These are phyloP conservation scores for Rheum nobile DNA, from an alignment of 148 eudicot species.

Conservation along the genomic window DNA sequence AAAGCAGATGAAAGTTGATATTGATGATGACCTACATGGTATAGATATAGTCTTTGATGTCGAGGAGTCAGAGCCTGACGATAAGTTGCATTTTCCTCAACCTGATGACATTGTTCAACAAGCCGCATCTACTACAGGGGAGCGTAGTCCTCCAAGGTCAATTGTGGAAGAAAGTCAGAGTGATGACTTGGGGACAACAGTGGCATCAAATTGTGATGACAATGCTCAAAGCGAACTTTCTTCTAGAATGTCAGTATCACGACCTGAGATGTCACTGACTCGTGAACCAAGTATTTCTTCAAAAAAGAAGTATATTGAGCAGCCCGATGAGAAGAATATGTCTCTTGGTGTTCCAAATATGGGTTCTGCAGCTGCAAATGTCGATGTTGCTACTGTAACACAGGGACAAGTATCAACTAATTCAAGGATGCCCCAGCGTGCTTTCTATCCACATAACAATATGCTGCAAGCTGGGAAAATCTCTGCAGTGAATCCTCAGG, in stretches of 20 bases:
- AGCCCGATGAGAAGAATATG: constrained; percentile 35
- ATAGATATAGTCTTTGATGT: constrained; percentile 93
- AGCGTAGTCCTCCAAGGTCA: constrained; percentile 70
- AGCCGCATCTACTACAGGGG: constrained; percentile 36
- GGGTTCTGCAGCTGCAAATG: constrained; percentile 23
- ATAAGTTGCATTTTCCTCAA: constrained; percentile 83
- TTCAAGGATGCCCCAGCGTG: constrained; percentile 31
- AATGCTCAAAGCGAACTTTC: constrained; percentile 66
- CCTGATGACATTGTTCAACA: constrained; percentile 56
- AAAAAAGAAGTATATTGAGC: constrained; percentile 45
- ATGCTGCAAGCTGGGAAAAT: constrained; percentile 31
- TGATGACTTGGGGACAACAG: constrained; percentile 50
- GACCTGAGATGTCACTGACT: constrained; percentile 47
- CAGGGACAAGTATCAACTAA: constrained; percentile 26
- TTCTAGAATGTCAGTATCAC: constrained; percentile 68
- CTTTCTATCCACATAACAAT: constrained; percentile 28
- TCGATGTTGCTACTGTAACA: constrained; percentile 21
- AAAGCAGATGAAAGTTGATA: constrained; percentile 61
- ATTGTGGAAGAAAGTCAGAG: constrained; percentile 83
- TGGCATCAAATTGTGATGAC: constrained; percentile 43
- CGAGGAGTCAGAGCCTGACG: constrained; percentile 90
- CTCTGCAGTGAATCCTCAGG: constrained; percentile 23
- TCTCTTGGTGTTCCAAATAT: constrained; percentile 11
- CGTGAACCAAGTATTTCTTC: constrained; percentile 84
- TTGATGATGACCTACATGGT: constrained; percentile 96